Base-by-base conservation (phyloP, 148 eudicot genomes). In the Rhododendron ovatum region DNA sequence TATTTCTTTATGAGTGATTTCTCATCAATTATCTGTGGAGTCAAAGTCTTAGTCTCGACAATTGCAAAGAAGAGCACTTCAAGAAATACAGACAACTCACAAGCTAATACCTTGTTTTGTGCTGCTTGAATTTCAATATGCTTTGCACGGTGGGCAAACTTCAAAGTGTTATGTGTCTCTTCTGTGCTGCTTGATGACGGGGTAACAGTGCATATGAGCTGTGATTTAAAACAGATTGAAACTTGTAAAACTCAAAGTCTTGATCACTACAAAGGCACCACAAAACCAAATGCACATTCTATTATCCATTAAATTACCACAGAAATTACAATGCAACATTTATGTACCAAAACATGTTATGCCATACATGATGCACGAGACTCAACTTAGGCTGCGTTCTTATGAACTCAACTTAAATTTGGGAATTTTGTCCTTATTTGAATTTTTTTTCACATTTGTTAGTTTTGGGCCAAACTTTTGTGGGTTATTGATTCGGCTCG, bases 81-180 rank as follows among this genome's bases (percentile, higher is more conserved):
- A 82, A 69, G 43, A 14, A 28, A 80, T 88, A 77, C 51, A 35
- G 81, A 77, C 57, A 78, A 75, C 76, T 61, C 50, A 77, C 17
- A 59, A 87, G 17, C 84, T 20, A 80, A 76, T 88, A 95, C 99
- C 96, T 95, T 95, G 91, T 97, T 97, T 87, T 97, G 99, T 79
- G 98, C 94, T 50, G 99, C 98, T 90, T 97, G 99, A 88, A 97
- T 92, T 91, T 97, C 99, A 90, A 97, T 94, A 87, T 92, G 91
- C 87, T 96, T 96, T 86, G 99, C 96, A 87, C 98, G 98, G 87
- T 97, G 98, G 22, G 99, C 99, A 91, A 97, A 97, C 88, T 97
- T 97, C 88, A 97, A 89, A 83, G 99, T 97, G 91, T 97, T 95
- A 84, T 97, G 98, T 37, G 99, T 97, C 90, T 97, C 99, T 89